phyloP scores from a whole-genome alignment of 257 asterid genomes.

The Solanum piurae region DNA sequence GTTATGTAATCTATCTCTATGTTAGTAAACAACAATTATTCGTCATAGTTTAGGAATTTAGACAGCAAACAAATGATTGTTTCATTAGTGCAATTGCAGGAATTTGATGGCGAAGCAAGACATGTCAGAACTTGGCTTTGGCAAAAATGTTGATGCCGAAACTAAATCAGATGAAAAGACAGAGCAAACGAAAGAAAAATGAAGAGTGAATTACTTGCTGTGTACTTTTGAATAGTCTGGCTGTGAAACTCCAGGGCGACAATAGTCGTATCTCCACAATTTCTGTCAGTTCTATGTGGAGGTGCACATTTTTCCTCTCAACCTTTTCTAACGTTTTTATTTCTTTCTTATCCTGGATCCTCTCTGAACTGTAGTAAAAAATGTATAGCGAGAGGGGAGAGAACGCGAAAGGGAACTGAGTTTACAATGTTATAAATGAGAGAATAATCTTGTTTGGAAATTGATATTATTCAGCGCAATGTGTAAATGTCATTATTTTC shows the following conservation, averaged over 20 bases:
- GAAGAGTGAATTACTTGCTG: not conserved
- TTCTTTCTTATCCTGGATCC: not conserved
- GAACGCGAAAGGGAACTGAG: not conserved
- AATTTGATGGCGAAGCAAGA: conserved; percentile 98
- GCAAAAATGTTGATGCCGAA: conserved; percentile 22
- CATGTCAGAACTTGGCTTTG: conserved; percentile 84
- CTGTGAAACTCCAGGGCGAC: not conserved
- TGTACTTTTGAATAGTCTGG: not conserved
- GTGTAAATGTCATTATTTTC: not conserved
- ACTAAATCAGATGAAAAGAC: conserved; percentile 13
- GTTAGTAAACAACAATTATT: not conserved
- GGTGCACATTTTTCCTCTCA: not conserved
- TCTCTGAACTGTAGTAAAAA: not conserved
- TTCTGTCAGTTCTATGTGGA: not conserved
- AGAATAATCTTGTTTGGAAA: not conserved
- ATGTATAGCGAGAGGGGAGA: not conserved
- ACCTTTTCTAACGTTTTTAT: not conserved
- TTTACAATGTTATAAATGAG: not conserved
- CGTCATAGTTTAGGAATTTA: not conserved
- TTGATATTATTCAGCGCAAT: not conserved
- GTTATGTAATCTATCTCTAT: not conserved
- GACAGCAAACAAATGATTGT: not conserved
- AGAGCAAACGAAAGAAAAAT: conserved; percentile 12
- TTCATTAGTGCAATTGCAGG: conserved; percentile 30
- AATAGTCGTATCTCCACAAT: not conserved